Percentiles rank a stretch among this genome's conserved stretches.
Conservation (phyloP, 2,329 filamentous ascomycete species). For the Pezicula rhizophila region DNA sequence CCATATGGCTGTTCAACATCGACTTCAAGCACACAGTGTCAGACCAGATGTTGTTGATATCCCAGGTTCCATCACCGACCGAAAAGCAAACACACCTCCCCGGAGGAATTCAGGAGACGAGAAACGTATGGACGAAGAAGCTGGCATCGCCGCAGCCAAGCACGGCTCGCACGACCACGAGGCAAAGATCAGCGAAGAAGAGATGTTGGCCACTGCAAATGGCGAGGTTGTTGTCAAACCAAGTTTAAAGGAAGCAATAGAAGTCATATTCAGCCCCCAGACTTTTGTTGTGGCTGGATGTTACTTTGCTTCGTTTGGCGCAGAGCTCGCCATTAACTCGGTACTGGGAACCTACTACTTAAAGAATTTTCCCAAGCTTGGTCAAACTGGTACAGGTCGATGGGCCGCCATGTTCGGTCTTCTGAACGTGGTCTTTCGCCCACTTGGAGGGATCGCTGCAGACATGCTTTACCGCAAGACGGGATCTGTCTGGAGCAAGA, state of each 20-base stretch:
- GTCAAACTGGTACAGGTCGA: slow-evolving; percentile 49
- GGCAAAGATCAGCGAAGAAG: slow-evolving; percentile 39
- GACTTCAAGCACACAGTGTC: slow-evolving; percentile 39
- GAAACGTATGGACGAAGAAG: slow-evolving; percentile 28
- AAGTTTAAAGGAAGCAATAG: slow-evolving; percentile 40
- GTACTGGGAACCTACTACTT: slow-evolving; percentile 53
- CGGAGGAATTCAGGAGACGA: slow-evolving; percentile 1
- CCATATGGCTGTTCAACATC: slow-evolving; percentile 49
- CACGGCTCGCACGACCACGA: slow-evolving; percentile 35
- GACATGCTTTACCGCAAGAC: slow-evolving; percentile 31
- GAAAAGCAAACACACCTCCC: slow-evolving; percentile 15
- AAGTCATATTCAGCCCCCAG: slow-evolving; percentile 45
- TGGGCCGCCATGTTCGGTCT: slow-evolving; percentile 73
- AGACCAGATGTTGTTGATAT: slow-evolving; percentile 42
- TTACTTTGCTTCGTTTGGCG: slow-evolving; percentile 60
- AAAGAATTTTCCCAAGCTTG: slow-evolving; percentile 51
- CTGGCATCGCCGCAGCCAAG: slow-evolving; percentile 30
- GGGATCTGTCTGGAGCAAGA: slow-evolving; percentile 57
- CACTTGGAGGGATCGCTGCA: slow-evolving; percentile 54
- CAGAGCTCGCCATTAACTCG: slow-evolving; percentile 56
- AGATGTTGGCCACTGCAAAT: slow-evolving; percentile 49
- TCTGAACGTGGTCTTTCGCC: slow-evolving; percentile 62
- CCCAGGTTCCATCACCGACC: slow-evolving; percentile 42
- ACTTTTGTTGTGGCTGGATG: slow-evolving; percentile 48
- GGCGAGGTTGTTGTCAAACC: slow-evolving; percentile 51